phyloP scores from a whole-genome alignment of 495 filamentous ascomycete genomes.

The Hypoxylon intermedium region DNA sequence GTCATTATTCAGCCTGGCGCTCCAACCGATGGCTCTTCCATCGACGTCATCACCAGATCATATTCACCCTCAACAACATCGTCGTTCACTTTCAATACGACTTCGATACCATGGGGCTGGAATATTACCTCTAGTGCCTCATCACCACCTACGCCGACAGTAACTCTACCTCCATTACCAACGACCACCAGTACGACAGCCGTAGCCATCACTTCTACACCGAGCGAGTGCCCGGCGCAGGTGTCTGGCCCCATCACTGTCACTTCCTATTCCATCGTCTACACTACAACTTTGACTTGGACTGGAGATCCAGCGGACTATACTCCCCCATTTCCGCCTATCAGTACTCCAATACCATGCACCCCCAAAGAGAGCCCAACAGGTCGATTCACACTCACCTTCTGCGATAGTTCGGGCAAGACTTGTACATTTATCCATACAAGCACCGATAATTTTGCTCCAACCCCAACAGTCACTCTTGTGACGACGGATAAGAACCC shows the following conservation, averaged over 20 bases:
- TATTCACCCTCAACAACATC: conserved; percentile 5
- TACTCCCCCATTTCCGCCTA: conserved; percentile 50
- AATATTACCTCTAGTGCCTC: conserved; percentile 21
- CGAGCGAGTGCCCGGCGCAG: conserved; percentile 33
- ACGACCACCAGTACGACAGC: conserved; percentile 7
- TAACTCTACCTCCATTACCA: conserved; percentile 10
- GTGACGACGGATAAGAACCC: conserved; percentile 60
- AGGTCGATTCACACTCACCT: conserved; percentile 46
- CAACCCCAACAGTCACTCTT: conserved; percentile 43
- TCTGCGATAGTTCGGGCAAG: conserved; percentile 43
- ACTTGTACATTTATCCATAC: conserved; percentile 40
- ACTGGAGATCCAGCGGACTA: conserved; percentile 51
- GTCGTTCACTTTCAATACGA: conserved; percentile 19
- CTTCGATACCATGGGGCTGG: conserved; percentile 32
- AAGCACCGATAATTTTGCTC: conserved; percentile 24
- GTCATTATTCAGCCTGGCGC: neutral
- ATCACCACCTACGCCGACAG: conserved; percentile 2
- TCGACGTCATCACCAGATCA: neutral
- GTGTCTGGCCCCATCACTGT: conserved; percentile 26
- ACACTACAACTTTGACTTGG: conserved; percentile 56
- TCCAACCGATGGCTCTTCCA: conserved; percentile 6
- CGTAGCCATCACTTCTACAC: conserved; percentile 12
- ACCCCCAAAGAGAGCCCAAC: conserved; percentile 37
- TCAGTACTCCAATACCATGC: conserved; percentile 46
- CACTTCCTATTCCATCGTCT: conserved; percentile 49